Percentiles rank a stretch among this genome's conserved stretches.
Conservation (phyloP, 1,139 yeast genomes). For the Ogataea hybrid region DNA sequence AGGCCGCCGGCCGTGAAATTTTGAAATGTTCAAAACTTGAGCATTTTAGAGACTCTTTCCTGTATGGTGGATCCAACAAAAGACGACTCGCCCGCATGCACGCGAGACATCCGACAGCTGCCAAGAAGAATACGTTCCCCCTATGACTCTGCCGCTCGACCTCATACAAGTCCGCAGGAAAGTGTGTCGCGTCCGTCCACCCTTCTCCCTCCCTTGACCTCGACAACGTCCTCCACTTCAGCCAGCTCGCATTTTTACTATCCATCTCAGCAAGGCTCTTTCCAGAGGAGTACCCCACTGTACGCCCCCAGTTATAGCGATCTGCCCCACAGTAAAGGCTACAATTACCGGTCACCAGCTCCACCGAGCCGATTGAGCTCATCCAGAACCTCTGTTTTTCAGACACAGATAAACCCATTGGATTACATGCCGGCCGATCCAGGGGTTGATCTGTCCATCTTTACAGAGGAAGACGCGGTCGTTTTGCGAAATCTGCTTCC, state of each 20-base stretch:
- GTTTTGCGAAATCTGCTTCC: slow-evolving; percentile 29
- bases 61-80: background rate
- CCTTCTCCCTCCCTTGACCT: slow-evolving; percentile 6
- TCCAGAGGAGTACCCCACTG: background rate
- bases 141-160: background rate
- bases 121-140: background rate
- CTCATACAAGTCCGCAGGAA: background rate
- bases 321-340: background rate
- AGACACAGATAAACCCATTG: slow-evolving; percentile 13
- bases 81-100: background rate
- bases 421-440: slow-evolving; percentile 27
- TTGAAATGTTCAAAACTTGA: background rate
- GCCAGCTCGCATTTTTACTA: slow-evolving; percentile 4
- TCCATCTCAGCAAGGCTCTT: background rate
- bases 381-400: slow-evolving; percentile 5
- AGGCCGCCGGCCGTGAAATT: slow-evolving; percentile 1
- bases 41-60: background rate
- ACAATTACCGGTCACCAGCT: background rate
- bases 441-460: slow-evolving; percentile 21
- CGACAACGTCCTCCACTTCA: background rate
- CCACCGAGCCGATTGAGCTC: background rate
- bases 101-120: no score
- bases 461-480: slow-evolving; percentile 32
- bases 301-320: background rate
- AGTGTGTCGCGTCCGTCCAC: slow-evolving; percentile 1